Evolutionary conservation across 768 basidiomycete genomes (phyloP).

Genomic region (Termitomyces sp.): DNA sequence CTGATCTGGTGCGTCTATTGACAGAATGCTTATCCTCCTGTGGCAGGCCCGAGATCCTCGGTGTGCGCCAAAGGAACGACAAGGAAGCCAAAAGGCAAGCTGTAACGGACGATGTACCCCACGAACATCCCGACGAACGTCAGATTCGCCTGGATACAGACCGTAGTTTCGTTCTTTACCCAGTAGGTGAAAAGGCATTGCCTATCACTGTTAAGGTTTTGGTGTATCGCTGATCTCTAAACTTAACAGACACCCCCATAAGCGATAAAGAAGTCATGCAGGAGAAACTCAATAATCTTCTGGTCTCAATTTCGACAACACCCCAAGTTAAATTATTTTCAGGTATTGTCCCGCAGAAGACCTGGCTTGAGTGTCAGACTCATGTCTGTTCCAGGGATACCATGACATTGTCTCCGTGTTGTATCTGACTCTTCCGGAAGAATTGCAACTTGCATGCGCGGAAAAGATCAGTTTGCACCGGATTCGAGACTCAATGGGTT

Average conservation of each 20-base stretch:
- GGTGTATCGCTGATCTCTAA: neutral
- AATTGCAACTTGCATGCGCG: constrained; percentile 51
- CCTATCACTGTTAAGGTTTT: neutral
- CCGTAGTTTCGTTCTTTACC: constrained; percentile 91
- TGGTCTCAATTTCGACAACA: constrained; percentile 75
- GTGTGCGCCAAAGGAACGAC: neutral
- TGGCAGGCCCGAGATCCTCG: constrained; percentile 16
- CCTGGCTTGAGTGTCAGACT: neutral
- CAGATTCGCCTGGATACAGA: constrained; percentile 90
- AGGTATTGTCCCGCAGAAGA: constrained; percentile 37
- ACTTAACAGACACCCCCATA: constrained; percentile 10
- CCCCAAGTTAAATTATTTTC: constrained; percentile 79
- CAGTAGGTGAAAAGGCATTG: constrained; percentile 60
- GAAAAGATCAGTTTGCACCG: constrained; percentile 78
- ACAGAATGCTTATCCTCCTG: neutral
- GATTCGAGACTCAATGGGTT: constrained; percentile 86
- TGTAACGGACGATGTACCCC: constrained; percentile 34
- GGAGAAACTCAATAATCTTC: constrained; percentile 61
- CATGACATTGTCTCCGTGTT: constrained; percentile 90
- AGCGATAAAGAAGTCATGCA: constrained; percentile 57
- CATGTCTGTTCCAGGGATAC: constrained; percentile 59
- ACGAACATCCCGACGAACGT: constrained; percentile 80
- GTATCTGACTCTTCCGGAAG: constrained; percentile 65
- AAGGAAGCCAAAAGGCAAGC: constrained; percentile 1
- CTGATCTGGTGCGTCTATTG: constrained; percentile 49